These are phyloP conservation scores for Corymbia maculata DNA, from an alignment of 345 rosid genomes.

Conservation along the genomic window DNA sequence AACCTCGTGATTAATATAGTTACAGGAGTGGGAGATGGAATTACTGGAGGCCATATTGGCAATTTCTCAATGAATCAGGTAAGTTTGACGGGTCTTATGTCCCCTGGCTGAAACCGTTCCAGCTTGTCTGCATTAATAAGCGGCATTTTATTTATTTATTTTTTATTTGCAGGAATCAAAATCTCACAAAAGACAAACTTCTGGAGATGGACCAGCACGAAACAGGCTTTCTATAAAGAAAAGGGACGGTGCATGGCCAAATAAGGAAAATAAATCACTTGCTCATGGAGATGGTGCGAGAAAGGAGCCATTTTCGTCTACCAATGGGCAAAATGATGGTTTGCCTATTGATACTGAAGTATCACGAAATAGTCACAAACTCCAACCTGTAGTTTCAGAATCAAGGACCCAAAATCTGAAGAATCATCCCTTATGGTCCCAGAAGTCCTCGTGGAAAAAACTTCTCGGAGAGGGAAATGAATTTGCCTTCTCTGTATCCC, in stretches of 20 bases:
- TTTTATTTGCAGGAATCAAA: slow-evolving; percentile 26
- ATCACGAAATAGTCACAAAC: not conserved
- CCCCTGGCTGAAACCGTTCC: not conserved
- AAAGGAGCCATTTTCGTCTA: slow-evolving; percentile 14
- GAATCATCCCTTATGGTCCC: slow-evolving; percentile 38
- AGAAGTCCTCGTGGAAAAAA: slow-evolving; percentile 70
- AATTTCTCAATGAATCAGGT: not conserved
- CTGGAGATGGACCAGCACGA: slow-evolving; percentile 5
- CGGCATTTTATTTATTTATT: not conserved
- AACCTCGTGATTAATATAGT: slow-evolving; percentile 42
- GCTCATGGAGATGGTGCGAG: slow-evolving; percentile 9
- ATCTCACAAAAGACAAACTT: slow-evolving; percentile 7
- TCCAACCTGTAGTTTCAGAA: slow-evolving; percentile 4
- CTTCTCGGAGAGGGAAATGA: slow-evolving; percentile 40
- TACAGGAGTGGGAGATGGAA: not conserved
- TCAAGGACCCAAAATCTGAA: slow-evolving; percentile 12
- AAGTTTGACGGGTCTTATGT: not conserved
- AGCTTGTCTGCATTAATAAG: not conserved
- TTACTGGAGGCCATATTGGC: not conserved
- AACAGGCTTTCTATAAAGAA: slow-evolving; percentile 7
- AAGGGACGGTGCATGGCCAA: slow-evolving; percentile 10
- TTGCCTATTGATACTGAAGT: slow-evolving; percentile 1
- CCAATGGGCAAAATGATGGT: slow-evolving; percentile 5
- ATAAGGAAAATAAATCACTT: slow-evolving; percentile 19
- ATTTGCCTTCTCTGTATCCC: slow-evolving; percentile 18